Base-by-base conservation (phyloP, 805 yeast species). In the Metschnikowia henanensis region DNA sequence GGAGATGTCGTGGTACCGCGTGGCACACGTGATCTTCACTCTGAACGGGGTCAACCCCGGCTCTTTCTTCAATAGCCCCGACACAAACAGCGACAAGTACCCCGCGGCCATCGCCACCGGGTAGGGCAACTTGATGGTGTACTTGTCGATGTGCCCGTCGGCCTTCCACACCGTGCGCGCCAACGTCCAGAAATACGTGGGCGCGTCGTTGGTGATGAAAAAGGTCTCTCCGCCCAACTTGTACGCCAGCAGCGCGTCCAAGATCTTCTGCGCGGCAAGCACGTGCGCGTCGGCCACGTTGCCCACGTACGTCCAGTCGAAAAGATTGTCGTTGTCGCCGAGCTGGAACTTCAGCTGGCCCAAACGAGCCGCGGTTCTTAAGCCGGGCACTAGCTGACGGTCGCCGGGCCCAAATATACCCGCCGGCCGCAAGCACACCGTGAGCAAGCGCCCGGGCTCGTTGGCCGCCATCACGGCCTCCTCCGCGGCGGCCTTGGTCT, bases 401-500 rank as follows among this genome's bases (percentile, higher is more conserved):
- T 94, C 99, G 34, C 99, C 98, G 5, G 98, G 99, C 5, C 99
- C 99, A 70, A 94, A 94, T 37, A 94, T 90, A 30, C 99, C 99
- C 1, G 99, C 97, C 1, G 99, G 99, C 50, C 99, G 79, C 37
- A 94, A 66, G 2, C 97, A 94, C 29, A 87, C 85, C 0, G 99
- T 94, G 37, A 76, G 68, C 51, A 91, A 77, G 1, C 71, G 72
- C 12, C 73, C 69, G 1, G 68, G 62, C 37, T 78, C 77, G 62
- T 89, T 87, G 15, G 95, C 87, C 17, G 77, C 68, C 58, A 91
- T 73, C 2, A 90, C 96, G 68, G 82, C 77, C 15, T 75, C 76
- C 65, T 94, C 99, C 0, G 97, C 99, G 48, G 76, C 75, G 8
- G 96, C 97, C 64, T 94, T 94, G 8, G 98, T 91, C 61, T 87